A percentile compares a stretch with the other conserved stretches of the same genome.
Evolutionary conservation across 1,284 basidiomycete species (phyloP).

Genomic region (Schizophyllum amplum): DNA sequence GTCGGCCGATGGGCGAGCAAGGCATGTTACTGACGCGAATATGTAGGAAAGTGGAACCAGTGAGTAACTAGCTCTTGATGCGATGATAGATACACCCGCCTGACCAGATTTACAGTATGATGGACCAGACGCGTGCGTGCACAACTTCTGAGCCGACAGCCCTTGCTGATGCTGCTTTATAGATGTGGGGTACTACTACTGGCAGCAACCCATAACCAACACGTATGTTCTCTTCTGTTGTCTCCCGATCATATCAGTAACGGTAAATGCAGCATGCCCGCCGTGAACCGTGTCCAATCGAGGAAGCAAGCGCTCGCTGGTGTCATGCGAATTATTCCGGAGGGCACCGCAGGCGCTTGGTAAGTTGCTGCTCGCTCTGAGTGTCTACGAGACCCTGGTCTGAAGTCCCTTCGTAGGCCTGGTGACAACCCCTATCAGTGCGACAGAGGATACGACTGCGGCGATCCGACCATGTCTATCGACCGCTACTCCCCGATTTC

Average conservation of each 20-base stretch:
- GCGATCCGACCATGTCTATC: slow-evolving; percentile 26
- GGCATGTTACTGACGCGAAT: background rate
- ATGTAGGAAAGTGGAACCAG: slow-evolving; percentile 52
- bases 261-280: slow-evolving; percentile 38
- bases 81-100: background rate
- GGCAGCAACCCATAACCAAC: slow-evolving; percentile 62
- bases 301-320: slow-evolving; percentile 51
- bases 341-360: slow-evolving; percentile 54
- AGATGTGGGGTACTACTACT: slow-evolving; percentile 58
- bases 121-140: slow-evolving; percentile 50
- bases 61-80: slow-evolving; percentile 19
- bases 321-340: slow-evolving; percentile 53
- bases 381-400: background rate
- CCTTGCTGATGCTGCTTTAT: background rate
- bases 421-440: slow-evolving; percentile 56
- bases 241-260: background rate
- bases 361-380: slow-evolving; percentile 19
- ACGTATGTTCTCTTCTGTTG: slow-evolving; percentile 27
- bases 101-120: slow-evolving; percentile 37
- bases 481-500: slow-evolving; percentile 47
- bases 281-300: slow-evolving; percentile 44
- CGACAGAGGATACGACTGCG: slow-evolving; percentile 30
- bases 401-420: slow-evolving; percentile 31
- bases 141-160: background rate
- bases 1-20: slow-evolving; percentile 13